These are phyloP conservation scores for Kregervanrija delftensis DNA, from an alignment of 805 yeast genomes.

Conservation along the genomic window DNA sequence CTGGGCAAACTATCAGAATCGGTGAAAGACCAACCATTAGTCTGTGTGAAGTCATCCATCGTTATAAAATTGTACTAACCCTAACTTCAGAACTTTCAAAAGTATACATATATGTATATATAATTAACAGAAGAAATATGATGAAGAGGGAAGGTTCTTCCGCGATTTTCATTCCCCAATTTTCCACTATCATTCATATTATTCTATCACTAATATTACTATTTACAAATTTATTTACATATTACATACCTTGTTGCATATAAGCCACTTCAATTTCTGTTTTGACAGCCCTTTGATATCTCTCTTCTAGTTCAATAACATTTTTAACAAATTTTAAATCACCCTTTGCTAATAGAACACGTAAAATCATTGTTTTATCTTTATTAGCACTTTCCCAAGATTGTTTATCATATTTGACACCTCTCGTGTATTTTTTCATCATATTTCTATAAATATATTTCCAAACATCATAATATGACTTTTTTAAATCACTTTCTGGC, in stretches of 20 bases:
- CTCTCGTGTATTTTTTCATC: constrained; percentile 13
- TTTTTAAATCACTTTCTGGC: constrained; percentile 10
- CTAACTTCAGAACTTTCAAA: neutral
- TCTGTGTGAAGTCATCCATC: no score
- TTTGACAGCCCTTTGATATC: constrained; percentile 21
- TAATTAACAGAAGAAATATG: no score
- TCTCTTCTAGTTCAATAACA: constrained; percentile 22
- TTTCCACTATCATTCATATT: no score
- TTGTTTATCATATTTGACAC: constrained; percentile 29
- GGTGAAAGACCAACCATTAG: no score
- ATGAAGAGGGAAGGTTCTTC: no score
- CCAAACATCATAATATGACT: constrained; percentile 19
- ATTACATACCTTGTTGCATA: constrained; percentile 5
- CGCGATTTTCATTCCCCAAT: no score
- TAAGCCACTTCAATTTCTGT: constrained; percentile 21
- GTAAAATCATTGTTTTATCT: constrained; percentile 54
- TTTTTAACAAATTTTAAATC: constrained; percentile 20
- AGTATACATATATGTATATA: neutral
- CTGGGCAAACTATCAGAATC: no score
- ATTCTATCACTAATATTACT: no score
- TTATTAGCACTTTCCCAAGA: constrained; percentile 37
- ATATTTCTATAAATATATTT: constrained; percentile 15
- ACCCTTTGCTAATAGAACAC: constrained; percentile 52
- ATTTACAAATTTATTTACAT: no score
- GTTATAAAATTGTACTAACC: no score